Base-by-base conservation (phyloP, 306 rosid genomes). In the Acacia melanoxylon region DNA sequence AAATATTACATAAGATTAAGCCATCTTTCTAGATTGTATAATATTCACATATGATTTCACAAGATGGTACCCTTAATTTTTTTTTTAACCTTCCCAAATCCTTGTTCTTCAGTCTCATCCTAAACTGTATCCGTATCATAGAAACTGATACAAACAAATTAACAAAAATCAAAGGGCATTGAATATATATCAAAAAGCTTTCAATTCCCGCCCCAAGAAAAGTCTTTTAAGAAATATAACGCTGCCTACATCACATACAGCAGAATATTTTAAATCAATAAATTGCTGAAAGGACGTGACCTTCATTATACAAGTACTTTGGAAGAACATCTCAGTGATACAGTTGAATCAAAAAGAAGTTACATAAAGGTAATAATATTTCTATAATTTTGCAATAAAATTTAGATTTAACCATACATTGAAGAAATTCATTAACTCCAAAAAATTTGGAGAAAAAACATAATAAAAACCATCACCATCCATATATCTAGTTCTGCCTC, bases 401-500 rank as follows among this genome's bases (percentile, higher is more conserved):
- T 51, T 35, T 35, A 49, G 25, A 52, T 56, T 22, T 56, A 75
- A 59, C 37, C 31, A 58, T 14, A 13, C 41, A 62, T 33, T 5
- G 27, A 62, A 62, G 16, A 45, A 20, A 16, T 61, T 42, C 1
- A 15, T 62, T 10, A 16, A 3, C 68, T 27, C 56, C 45, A 22
- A 15, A 41, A 41, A 24, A 6, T 25, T 16, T 9, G 29, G 11
- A 8, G n/a, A n/a, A 9, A 29, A 61, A 69, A 77, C 89, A 25
- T 52, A 33, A 4, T 0, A 33, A 33, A 33, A 33, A 93, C 99
- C 97, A 95, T 89, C 61, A 93, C 89, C 87, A 95, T 92, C 99
- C 99, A 95, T 42, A 96, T 93, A 87, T 93, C 98, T 1, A 93
- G 91, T 78, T 96, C 99, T 9, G 97, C 86, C 91, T 96, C 94